Conservation (phyloP, 345 rosid species). For the Luvunga scandens region DNA sequence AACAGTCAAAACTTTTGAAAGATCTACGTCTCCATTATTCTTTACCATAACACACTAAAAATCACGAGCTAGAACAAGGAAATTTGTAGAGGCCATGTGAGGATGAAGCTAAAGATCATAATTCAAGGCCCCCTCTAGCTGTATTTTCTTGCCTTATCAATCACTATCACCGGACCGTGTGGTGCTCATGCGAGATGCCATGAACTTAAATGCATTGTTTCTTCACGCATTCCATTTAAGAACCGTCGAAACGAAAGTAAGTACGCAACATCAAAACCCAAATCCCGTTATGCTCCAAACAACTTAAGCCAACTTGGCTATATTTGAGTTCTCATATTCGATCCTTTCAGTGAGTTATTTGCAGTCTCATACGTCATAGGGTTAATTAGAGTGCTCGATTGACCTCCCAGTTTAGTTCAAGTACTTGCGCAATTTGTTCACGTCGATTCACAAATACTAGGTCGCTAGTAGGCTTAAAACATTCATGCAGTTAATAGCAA, state of each 20-base stretch:
- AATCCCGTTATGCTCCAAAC: not conserved
- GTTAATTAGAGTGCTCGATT: too few species aligned
- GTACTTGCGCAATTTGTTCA: not conserved
- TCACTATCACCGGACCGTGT: slow-evolving; percentile 26
- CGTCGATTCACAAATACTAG: too few species aligned
- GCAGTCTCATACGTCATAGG: too few species aligned
- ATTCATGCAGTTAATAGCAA: too few species aligned
- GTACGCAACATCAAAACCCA: not conserved
- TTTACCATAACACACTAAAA: slow-evolving; percentile 5
- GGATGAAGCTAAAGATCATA: not conserved
- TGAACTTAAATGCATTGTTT: slow-evolving; percentile 17
- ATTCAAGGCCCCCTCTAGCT: not conserved
- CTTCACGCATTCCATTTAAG: slow-evolving; percentile 4
- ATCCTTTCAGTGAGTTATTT: too few species aligned
- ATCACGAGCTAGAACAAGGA: not conserved
- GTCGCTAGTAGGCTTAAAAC: too few species aligned
- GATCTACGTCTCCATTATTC: slow-evolving; percentile 16
- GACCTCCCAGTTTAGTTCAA: too few species aligned
- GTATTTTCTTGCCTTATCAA: not conserved
- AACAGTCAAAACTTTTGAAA: slow-evolving; percentile 16
- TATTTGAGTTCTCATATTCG: too few species aligned
- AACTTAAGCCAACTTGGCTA: not conserved
- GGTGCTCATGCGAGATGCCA: slow-evolving; percentile 25
- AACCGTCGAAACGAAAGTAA: not conserved
- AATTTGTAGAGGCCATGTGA: slow-evolving; percentile 12